These are phyloP conservation scores for Leccinum rimulosum DNA, from an alignment of 768 basidiomycete species.

Conservation along the genomic window DNA sequence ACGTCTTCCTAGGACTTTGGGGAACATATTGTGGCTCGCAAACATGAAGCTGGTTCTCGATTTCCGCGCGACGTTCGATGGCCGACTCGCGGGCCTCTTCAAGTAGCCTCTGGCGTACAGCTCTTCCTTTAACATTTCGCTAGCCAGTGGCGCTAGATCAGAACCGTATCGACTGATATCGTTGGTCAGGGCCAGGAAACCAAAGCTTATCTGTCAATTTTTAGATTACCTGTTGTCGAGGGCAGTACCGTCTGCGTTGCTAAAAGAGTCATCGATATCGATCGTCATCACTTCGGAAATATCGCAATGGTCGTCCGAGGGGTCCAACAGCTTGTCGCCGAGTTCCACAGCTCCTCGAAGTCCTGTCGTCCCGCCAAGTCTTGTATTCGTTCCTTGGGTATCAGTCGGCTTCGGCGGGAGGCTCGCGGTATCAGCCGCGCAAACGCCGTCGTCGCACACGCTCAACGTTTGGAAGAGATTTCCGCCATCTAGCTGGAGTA, in stretches of 20 bases:
- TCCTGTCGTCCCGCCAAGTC: not conserved
- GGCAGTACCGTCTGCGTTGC: not conserved
- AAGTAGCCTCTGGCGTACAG: constrained; percentile 28
- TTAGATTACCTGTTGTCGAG: constrained; percentile 12
- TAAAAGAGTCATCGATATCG: not conserved
- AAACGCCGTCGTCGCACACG: not conserved
- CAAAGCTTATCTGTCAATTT: not conserved
- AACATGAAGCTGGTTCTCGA: constrained; percentile 2
- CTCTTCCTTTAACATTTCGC: constrained; percentile 28
- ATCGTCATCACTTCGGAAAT: constrained; percentile 7
- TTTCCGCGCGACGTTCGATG: constrained; percentile 5
- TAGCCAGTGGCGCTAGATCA: constrained; percentile 26
- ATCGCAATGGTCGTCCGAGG: constrained; percentile 5
- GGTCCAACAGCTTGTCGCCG: not conserved
- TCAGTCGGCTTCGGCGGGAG: not conserved
- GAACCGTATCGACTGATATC: constrained; percentile 5
- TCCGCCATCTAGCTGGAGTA: not conserved
- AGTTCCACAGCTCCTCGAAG: not conserved
- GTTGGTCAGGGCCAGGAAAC: not conserved
- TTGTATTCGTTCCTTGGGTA: not conserved
- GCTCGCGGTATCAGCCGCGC: not conserved
- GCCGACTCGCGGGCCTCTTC: constrained; percentile 14
- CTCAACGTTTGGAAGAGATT: not conserved
- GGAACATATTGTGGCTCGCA: constrained; percentile 5
- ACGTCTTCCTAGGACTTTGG: constrained; percentile 19